Evolutionary conservation across 768 basidiomycete species (phyloP).

Genomic region (Thelephora ganbajun): DNA sequence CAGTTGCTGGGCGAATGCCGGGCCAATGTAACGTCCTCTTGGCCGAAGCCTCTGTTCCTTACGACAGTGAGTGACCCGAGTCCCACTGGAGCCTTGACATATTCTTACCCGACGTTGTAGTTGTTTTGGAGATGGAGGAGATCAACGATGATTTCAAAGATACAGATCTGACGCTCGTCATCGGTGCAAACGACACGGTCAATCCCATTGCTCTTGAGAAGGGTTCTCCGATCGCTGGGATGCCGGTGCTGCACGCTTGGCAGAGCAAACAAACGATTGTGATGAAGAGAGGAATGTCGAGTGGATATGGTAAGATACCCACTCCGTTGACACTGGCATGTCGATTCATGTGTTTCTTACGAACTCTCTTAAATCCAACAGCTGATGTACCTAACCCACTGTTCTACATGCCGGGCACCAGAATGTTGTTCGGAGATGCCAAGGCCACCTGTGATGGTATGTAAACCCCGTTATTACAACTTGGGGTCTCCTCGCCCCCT

Average conservation of each 20-base stretch:
- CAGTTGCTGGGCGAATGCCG: slow-evolving; percentile 85
- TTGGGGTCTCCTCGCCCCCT: too few species aligned
- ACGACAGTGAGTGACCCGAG: slow-evolving; percentile 50
- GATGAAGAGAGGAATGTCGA: slow-evolving; percentile 86
- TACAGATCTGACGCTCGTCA: slow-evolving; percentile 83
- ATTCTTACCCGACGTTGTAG: slow-evolving; percentile 21
- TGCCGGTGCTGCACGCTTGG: slow-evolving; percentile 89
- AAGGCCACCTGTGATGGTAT: slow-evolving; percentile 81
- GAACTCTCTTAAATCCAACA: slow-evolving; percentile 14
- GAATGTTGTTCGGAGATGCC: slow-evolving; percentile 88
- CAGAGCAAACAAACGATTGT: slow-evolving; percentile 87
- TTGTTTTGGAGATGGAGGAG: slow-evolving; percentile 88
- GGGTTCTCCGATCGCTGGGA: slow-evolving; percentile 79
- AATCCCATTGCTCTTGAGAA: slow-evolving; percentile 83
- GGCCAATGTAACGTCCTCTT: slow-evolving; percentile 88
- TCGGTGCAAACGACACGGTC: slow-evolving; percentile 87
- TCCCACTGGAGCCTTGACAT: not conserved
- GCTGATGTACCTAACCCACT: slow-evolving; percentile 89
- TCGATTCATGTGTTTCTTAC: not conserved
- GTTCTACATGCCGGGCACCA: slow-evolving; percentile 85
- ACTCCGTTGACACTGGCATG: not conserved
- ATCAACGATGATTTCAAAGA: slow-evolving; percentile 87
- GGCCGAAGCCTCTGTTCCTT: slow-evolving; percentile 82
- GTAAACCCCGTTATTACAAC: not conserved
- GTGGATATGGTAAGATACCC: slow-evolving; percentile 56